These are phyloP conservation scores for Haematococcus lacustris DNA, from an alignment of 139 green algal genomes.

Conservation along the genomic window DNA sequence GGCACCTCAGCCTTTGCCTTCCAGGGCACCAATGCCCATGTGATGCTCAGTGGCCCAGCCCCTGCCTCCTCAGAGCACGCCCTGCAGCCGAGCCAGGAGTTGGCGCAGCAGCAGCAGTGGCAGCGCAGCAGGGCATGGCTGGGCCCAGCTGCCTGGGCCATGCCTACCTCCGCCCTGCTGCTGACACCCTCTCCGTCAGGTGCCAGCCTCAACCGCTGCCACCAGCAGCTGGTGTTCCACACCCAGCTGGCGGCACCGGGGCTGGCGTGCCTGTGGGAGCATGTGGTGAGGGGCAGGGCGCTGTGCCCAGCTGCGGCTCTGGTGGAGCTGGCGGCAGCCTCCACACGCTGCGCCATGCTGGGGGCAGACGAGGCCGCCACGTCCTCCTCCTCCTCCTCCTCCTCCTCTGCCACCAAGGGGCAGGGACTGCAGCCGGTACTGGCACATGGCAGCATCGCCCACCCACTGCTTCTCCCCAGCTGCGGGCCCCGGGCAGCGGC, in stretches of 20 bases:
- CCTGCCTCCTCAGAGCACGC: background rate
- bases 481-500: background rate
- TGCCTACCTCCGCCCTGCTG: background rate
- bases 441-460: background rate
- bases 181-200: background rate
- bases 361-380: no score
- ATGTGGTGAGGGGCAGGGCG: conserved; percentile 44
- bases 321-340: conserved; percentile 40
- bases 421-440: background rate
- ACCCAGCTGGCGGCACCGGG: conserved; percentile 7
- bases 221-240: conserved; percentile 20
- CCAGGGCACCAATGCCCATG: conserved; percentile 70
- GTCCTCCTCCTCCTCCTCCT: background rate
- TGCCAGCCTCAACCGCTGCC: background rate
- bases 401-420: background rate
- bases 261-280: conserved; percentile 48
- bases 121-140: background rate
- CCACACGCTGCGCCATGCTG: conserved; percentile 1
- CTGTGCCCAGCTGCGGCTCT: conserved; percentile 61
- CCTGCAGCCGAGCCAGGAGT: background rate
- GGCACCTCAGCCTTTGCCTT: conserved; percentile 81
- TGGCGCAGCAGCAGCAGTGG: background rate
- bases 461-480: background rate
- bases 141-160: background rate
- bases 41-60: conserved; percentile 17